Base-by-base conservation (phyloP, 345 rosid genomes). In the Iberis pinnata region DNA sequence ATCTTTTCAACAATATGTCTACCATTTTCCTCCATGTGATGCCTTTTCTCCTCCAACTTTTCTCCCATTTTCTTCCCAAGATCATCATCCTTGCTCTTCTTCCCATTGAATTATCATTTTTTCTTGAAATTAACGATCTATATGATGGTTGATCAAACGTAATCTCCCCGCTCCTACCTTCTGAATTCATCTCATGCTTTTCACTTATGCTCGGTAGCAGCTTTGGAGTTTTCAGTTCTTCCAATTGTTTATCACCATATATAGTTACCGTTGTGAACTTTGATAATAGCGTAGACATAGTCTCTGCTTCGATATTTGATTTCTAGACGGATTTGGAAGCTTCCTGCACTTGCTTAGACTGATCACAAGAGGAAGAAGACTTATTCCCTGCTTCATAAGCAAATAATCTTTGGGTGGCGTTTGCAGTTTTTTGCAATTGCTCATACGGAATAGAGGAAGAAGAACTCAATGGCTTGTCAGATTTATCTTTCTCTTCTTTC, bases 31-130 rank as follows among this genome's bases (percentile, higher is more conserved):
- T 87, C 98, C 18, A 92, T 73, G 63, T 78, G 80, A 43, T 95
- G 89, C 69, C 87, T 78, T 68, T 80, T 80, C 78, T 89, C 97
- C 51, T 88, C 98, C 2, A 88, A 40, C 68, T 83, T 92, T 74
- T 84, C 98, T 5, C 89, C 88, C 95, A 92, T 77, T 71, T 81
- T 92, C 84, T 85, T 84, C 51, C 88, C 83, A 50, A 92, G 63
- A 67, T 78, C 82, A 84, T 53, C 89, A 92, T 83, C 71, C 84
- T 81, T 16, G 86, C 95, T 61, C 64, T 77, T 67, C 78, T 75
- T 50, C 98, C 92, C 18, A 37, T 82, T 11, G 63, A 56, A 31
- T 83, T 84, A 13, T 80, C 82, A 6, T 81, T 88, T 20, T 75
- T 89, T 22, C 24, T 12, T 15, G 52, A 67, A 38, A 12, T 22